Evolutionary conservation across 78 protist genomes (phyloP).

Genomic region (Isochrysis galbana): DNA sequence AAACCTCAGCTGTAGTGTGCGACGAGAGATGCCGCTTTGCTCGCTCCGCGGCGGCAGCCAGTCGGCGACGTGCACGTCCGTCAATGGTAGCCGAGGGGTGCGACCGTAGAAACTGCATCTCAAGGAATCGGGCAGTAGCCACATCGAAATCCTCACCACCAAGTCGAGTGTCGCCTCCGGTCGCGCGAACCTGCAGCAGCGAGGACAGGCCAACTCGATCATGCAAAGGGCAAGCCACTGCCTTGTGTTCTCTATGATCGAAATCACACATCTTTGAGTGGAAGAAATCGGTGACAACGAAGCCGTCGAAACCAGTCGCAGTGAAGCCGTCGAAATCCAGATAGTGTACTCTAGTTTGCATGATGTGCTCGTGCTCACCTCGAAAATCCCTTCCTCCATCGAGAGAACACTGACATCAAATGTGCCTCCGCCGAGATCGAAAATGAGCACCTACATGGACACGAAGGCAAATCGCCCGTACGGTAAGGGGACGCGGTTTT

Average conservation of each 20-base stretch:
- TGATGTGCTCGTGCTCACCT: too few relatives aligned
- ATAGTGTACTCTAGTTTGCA: too few relatives aligned
- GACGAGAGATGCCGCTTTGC: conserved; percentile 97
- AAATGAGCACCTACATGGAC: too few relatives aligned
- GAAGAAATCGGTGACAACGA: too few relatives aligned
- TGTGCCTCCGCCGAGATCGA: conserved; percentile 99
- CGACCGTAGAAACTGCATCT: conserved; percentile 81
- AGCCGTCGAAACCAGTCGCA: too few relatives aligned
- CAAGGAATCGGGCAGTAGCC: conserved; percentile 65
- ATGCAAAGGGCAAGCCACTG: too few relatives aligned
- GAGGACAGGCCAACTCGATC: too few relatives aligned
- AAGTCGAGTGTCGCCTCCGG: conserved; percentile 98
- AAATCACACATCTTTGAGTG: neutral
- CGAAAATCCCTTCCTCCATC: conserved; percentile 95
- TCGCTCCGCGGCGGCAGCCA: conserved; percentile 98
- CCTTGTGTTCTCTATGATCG: too few relatives aligned
- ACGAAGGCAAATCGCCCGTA: too few relatives aligned
- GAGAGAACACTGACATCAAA: conserved; percentile 98
- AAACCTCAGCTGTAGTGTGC: conserved; percentile 74
- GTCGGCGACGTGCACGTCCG: conserved; percentile 91
- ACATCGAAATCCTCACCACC: conserved; percentile 99
- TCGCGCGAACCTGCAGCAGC: conserved; percentile 90
- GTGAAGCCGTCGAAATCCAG: too few relatives aligned
- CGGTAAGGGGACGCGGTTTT: too few relatives aligned
- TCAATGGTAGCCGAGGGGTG: conserved; percentile 65